These are phyloP conservation scores for Phytopythium oedochilum DNA, from an alignment of 352 stramenopile species.

Conservation along the genomic window DNA sequence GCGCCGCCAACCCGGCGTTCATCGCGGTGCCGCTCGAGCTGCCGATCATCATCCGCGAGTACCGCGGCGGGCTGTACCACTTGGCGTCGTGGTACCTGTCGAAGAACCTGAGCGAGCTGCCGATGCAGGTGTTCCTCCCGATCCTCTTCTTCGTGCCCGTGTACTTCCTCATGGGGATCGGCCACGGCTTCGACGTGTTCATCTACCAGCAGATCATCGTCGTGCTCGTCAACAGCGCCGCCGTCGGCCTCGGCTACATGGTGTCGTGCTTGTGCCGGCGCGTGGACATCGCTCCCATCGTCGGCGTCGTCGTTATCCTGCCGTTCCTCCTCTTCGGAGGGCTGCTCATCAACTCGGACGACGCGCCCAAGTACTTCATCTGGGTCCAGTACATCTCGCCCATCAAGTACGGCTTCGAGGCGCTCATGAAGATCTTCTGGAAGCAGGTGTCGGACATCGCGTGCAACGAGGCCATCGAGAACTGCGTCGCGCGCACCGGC, in stretches of 20 bases:
- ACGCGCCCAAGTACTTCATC: slow-evolving; percentile 23
- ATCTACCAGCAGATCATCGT: slow-evolving; percentile 27
- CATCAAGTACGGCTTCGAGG: slow-evolving; percentile 34
- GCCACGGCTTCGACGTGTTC: slow-evolving; percentile 20
- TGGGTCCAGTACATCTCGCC: slow-evolving; percentile 29
- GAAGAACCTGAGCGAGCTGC: slow-evolving; percentile 34
- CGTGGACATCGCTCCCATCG: slow-evolving; percentile 22
- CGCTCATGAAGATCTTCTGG: slow-evolving; percentile 31
- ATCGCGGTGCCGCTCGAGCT: slow-evolving; percentile 29
- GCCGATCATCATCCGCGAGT: slow-evolving; percentile 28
- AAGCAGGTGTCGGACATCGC: slow-evolving; percentile 15
- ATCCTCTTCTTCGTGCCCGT: slow-evolving; percentile 21
- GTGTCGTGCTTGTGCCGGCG: slow-evolving; percentile 23
- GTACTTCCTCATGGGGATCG: slow-evolving; percentile 40
- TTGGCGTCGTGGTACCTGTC: slow-evolving; percentile 27
- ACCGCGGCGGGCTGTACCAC: slow-evolving; percentile 28
- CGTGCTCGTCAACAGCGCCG: slow-evolving; percentile 13
- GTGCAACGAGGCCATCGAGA: slow-evolving; percentile 8
- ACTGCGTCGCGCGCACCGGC: slow-evolving; percentile 17
- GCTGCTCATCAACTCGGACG: slow-evolving; percentile 26
- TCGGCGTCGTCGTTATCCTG: slow-evolving; percentile 25
- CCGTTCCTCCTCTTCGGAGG: slow-evolving; percentile 31
- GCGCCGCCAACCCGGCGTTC: slow-evolving; percentile 23
- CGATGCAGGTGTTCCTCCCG: slow-evolving; percentile 26
- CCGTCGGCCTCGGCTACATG: slow-evolving; percentile 23